phyloP scores from a whole-genome alignment of 2,329 filamentous ascomycete genomes.

The Cytospora paraplurivora region DNA sequence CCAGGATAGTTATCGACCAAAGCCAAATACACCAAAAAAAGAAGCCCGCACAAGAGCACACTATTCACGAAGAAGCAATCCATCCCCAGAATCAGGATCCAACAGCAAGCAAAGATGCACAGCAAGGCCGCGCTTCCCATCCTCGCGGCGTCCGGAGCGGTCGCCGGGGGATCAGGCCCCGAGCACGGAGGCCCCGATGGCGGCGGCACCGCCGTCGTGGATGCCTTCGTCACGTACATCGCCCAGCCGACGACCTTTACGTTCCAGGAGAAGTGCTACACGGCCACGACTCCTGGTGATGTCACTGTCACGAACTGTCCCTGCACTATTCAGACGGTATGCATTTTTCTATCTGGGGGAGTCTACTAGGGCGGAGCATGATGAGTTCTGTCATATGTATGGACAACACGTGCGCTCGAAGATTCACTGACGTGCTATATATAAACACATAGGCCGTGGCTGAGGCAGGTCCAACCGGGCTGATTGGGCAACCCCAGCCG shows the following conservation, averaged over 20 bases:
- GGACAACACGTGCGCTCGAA: neutral
- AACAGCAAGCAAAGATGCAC: slow-evolving; percentile 36
- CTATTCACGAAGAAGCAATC: neutral
- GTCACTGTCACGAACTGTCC: slow-evolving; percentile 58
- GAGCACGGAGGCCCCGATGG: too few relatives aligned
- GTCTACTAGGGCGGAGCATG: neutral
- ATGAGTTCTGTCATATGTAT: neutral
- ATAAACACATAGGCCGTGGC: neutral
- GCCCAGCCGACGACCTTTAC: slow-evolving; percentile 53
- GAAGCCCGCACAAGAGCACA: neutral
- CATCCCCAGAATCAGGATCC: neutral
- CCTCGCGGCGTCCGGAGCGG: slow-evolving; percentile 33
- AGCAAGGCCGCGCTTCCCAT: slow-evolving; percentile 34
- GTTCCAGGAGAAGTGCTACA: slow-evolving; percentile 54
- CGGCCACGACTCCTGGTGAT: slow-evolving; percentile 55
- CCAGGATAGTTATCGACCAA: neutral
- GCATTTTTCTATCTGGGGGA: neutral
- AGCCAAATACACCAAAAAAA: neutral
- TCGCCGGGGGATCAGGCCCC: slow-evolving; percentile 24
- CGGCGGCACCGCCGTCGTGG: slow-evolving; percentile 34
- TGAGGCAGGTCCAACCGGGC: neutral
- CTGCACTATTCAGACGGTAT: slow-evolving; percentile 44
- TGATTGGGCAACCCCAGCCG: too few relatives aligned
- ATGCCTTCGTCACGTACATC: slow-evolving; percentile 45
- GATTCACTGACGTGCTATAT: neutral